Percentiles rank a stretch among this genome's conserved stretches.
Evolutionary conservation across 768 basidiomycete genomes (phyloP).

Genomic region (Lyophyllum decastes): DNA sequence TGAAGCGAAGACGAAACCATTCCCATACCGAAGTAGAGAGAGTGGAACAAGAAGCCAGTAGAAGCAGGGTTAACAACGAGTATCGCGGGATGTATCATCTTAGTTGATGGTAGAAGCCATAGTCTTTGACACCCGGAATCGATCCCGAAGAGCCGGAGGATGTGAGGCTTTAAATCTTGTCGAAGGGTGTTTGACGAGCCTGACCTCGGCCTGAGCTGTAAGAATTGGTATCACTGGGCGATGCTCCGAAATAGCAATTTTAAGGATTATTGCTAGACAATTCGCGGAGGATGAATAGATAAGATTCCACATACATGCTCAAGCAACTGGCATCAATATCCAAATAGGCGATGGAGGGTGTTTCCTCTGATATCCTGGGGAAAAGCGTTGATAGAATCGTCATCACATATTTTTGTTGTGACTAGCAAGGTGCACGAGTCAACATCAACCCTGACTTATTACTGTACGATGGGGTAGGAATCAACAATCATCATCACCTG

Average conservation of each 20-base stretch:
- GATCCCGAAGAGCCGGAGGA: constrained; percentile 13
- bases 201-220: not conserved
- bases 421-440: not conserved
- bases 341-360: not conserved
- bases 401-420: not conserved
- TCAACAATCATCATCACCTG: constrained; percentile 2
- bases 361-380: not conserved
- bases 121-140: constrained; percentile 14
- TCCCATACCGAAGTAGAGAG: constrained; percentile 1
- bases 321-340: not conserved
- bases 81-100: constrained; percentile 17
- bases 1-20: constrained; percentile 13
- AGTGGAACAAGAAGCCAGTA: constrained; percentile 14
- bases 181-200: not conserved
- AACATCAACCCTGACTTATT: not conserved
- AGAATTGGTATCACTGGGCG: not conserved
- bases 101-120: constrained; percentile 12
- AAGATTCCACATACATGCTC: not conserved
- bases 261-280: not conserved
- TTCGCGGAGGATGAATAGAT: not conserved
- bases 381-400: not conserved
- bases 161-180: not conserved
- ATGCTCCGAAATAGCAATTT: not conserved
- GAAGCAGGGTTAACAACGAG: constrained; percentile 13
- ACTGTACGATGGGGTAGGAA: not conserved